Evolutionary conservation across 768 basidiomycete genomes (phyloP).

Genomic region (Jaapia argillacea): DNA sequence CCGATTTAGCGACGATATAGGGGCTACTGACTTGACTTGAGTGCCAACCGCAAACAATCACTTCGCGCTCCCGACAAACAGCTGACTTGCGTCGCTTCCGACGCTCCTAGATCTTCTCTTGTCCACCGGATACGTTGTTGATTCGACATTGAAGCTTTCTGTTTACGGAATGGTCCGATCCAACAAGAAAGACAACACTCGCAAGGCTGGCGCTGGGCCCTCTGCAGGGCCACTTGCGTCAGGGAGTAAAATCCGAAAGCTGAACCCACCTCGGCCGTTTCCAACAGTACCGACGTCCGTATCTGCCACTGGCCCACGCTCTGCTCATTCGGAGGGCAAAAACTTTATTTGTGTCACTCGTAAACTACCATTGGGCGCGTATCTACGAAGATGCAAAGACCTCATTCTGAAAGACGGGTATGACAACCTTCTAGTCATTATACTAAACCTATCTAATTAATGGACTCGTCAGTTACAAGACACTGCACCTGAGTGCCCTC

Average conservation of each 20-base stretch:
- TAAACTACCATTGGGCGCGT: slow-evolving; percentile 60
- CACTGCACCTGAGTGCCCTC: slow-evolving; percentile 70
- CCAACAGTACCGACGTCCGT: slow-evolving; percentile 68
- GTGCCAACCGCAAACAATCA: too few relatives aligned
- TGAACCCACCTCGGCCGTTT: slow-evolving; percentile 66
- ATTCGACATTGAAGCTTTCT: too few relatives aligned
- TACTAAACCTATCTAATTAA: slow-evolving; percentile 1
- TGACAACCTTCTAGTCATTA: slow-evolving; percentile 11
- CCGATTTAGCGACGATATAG: neutral
- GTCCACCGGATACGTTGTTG: too few relatives aligned
- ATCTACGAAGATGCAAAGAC: slow-evolving; percentile 71
- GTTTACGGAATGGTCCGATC: too few relatives aligned
- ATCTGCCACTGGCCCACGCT: slow-evolving; percentile 73
- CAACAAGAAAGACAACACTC: neutral
- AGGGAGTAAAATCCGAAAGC: slow-evolving; percentile 42
- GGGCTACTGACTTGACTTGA: neutral
- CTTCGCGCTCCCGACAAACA: too few relatives aligned
- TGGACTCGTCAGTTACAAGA: slow-evolving; percentile 44
- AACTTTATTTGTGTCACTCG: slow-evolving; percentile 75
- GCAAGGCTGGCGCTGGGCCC: too few relatives aligned
- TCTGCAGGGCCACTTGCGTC: neutral
- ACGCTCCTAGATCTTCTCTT: too few relatives aligned
- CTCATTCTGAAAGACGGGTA: slow-evolving; percentile 66
- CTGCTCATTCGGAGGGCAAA: slow-evolving; percentile 71
- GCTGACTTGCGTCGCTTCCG: too few relatives aligned